Conservation (phyloP, 2,329 filamentous ascomycete species). For the Dothideomycetes sp. region DNA sequence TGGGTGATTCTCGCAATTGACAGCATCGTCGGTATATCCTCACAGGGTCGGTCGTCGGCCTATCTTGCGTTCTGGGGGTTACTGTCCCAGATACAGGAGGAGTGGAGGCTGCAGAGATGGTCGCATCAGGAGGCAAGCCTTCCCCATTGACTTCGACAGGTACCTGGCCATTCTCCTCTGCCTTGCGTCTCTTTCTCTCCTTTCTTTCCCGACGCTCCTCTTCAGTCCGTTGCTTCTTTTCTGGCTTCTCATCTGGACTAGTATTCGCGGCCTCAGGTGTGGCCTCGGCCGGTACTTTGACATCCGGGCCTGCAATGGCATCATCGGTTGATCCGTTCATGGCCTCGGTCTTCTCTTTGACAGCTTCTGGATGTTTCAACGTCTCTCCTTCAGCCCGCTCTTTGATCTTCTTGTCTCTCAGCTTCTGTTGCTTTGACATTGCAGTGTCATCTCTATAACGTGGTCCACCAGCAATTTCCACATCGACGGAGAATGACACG, state of each 20-base stretch:
- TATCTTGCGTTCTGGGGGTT: constrained; percentile 44
- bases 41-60: constrained; percentile 80
- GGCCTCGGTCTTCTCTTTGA: constrained; percentile 39
- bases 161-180: constrained; percentile 76
- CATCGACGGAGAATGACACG: constrained; percentile 92
- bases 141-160: constrained; percentile 74
- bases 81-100: constrained; percentile 11
- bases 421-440: constrained; percentile 38
- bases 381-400: constrained; percentile 67
- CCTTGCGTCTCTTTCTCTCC: constrained; percentile 73
- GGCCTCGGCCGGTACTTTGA: not conserved
- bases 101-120: constrained; percentile 12
- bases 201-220: constrained; percentile 87
- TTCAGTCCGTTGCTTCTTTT: constrained; percentile 93
- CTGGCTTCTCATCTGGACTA: constrained; percentile 41
- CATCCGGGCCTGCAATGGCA: constrained; percentile 27
- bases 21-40: constrained; percentile 92
- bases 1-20: constrained; percentile 83
- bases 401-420: constrained; percentile 49
- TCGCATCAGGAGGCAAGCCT: constrained; percentile 26
- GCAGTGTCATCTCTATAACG: constrained; percentile 51
- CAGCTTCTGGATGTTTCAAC: constrained; percentile 53
- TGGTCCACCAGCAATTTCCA: constrained; percentile 86
- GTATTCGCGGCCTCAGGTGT: constrained; percentile 15
- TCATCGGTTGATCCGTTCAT: constrained; percentile 20